Evolutionary conservation across 345 rosid species (phyloP).

Genomic region (Brassica nigra): DNA sequence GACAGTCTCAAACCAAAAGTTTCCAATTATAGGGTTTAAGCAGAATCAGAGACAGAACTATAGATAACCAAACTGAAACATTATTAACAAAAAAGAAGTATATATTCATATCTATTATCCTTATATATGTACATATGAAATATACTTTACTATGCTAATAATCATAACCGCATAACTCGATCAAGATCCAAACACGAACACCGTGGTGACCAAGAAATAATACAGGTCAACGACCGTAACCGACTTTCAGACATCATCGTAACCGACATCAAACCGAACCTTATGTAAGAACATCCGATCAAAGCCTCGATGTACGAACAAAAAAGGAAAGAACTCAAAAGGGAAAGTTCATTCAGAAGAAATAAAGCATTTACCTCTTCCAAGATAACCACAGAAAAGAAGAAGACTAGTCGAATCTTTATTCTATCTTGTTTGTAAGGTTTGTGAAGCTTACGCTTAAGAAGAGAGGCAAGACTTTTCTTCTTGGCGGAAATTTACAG

Average conservation of each 20-base stretch:
- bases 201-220: conserved; percentile 17
- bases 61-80: neutral
- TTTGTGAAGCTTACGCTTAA: conserved; percentile 17
- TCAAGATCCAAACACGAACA: neutral
- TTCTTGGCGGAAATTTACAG: conserved; percentile 42
- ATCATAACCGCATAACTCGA: neutral
- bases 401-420: neutral
- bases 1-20: neutral
- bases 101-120: neutral
- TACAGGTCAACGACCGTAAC: conserved; percentile 35
- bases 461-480: conserved; percentile 32
- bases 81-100: neutral
- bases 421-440: conserved; percentile 22
- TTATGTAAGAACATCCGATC: neutral
- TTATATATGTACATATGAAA: too few species aligned
- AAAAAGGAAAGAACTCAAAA: neutral
- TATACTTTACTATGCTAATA: neutral
- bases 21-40: conserved; percentile 29
- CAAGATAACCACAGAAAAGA: neutral
- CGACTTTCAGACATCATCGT: neutral
- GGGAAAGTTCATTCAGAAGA: neutral
- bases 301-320: neutral
- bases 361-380: conserved; percentile 23
- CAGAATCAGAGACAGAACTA: conserved; percentile 8
- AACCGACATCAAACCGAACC: conserved; percentile 11